Conservation (phyloP, 2,329 filamentous ascomycete genomes). For the Mycogone perniciosa region DNA sequence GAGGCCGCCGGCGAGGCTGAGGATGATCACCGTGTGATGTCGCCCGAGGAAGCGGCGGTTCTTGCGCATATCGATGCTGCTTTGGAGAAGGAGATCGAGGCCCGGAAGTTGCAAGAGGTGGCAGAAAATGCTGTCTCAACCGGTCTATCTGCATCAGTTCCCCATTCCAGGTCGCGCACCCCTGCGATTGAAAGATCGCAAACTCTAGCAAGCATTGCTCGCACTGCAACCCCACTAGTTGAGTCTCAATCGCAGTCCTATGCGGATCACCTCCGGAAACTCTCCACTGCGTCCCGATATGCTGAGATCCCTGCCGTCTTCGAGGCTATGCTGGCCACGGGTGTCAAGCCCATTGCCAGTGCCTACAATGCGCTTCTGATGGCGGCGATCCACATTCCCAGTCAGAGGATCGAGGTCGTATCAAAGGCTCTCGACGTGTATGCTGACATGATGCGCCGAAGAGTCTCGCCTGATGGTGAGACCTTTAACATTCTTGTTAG, state of each 20-base stretch:
- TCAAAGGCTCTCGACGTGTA: slow-evolving; percentile 93
- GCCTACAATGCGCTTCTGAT: slow-evolving; percentile 90
- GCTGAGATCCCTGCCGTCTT: slow-evolving; percentile 86
- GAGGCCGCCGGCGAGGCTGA: slow-evolving; percentile 20
- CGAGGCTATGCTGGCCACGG: slow-evolving; percentile 78
- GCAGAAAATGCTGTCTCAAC: slow-evolving; percentile 35
- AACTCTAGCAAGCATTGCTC: slow-evolving; percentile 42
- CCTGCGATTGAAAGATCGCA: slow-evolving; percentile 36
- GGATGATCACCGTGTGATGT: slow-evolving; percentile 32
- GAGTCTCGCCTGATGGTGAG: slow-evolving; percentile 71
- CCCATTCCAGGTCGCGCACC: slow-evolving; percentile 35
- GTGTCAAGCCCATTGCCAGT: slow-evolving; percentile 70
- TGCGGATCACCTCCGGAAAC: slow-evolving; percentile 69
- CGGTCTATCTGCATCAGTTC: slow-evolving; percentile 33
- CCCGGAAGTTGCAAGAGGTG: slow-evolving; percentile 39
- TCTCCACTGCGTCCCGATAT: slow-evolving; percentile 68
- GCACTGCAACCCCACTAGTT: slow-evolving; percentile 54
- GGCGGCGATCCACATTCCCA: slow-evolving; percentile 76
- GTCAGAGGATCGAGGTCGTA: slow-evolving; percentile 74
- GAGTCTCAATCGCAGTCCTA: slow-evolving; percentile 63
- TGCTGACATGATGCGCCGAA: slow-evolving; percentile 87
- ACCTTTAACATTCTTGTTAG: slow-evolving; percentile 87
- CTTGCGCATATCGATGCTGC: slow-evolving; percentile 81
- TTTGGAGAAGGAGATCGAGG: slow-evolving; percentile 70
- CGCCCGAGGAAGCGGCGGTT: slow-evolving; percentile 48